These are phyloP conservation scores for Agaricus sinodeliciosus DNA, from an alignment of 768 basidiomycete genomes.

Conservation along the genomic window DNA sequence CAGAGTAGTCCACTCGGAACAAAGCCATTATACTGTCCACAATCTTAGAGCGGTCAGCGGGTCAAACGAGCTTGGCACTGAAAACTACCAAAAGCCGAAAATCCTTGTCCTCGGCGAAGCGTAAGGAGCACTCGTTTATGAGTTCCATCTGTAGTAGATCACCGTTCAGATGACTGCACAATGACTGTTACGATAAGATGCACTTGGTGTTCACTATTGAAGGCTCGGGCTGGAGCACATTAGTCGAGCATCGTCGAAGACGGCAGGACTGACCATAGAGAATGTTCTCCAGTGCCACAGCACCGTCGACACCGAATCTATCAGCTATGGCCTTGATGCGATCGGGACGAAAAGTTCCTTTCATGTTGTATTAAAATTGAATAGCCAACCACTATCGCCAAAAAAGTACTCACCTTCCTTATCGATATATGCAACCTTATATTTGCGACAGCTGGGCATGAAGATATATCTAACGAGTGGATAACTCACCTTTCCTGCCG, in stretches of 20 bases:
- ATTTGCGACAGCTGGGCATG: background rate
- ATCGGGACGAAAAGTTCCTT: conserved; percentile 93
- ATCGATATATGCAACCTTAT: conserved; percentile 85
- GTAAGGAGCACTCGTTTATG: conserved; percentile 81
- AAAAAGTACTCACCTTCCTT: conserved; percentile 58
- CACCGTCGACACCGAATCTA: conserved; percentile 88
- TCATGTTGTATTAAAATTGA: conserved; percentile 6
- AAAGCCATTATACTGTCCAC: conserved; percentile 97
- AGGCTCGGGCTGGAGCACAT: conserved; percentile 60
- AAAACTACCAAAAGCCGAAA: conserved; percentile 57
- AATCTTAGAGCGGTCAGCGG: conserved; percentile 44
- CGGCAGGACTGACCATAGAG: conserved; percentile 58
- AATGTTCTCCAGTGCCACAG: conserved; percentile 83
- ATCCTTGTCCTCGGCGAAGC: conserved; percentile 87
- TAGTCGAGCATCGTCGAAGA: background rate
- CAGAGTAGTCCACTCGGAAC: conserved; percentile 90
- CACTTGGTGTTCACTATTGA: conserved; percentile 91
- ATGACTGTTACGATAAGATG: background rate
- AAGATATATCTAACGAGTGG: background rate
- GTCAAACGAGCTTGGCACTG: background rate
- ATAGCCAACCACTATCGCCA: too few relatives aligned
- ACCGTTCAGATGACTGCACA: background rate
- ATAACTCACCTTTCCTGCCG: conserved; percentile 67
- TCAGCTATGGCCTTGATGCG: conserved; percentile 88
- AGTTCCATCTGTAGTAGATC: conserved; percentile 83